These are phyloP conservation scores for Echinochloa phyllopogon DNA, from an alignment of 176 grass and related monocot genomes.

Conservation along the genomic window DNA sequence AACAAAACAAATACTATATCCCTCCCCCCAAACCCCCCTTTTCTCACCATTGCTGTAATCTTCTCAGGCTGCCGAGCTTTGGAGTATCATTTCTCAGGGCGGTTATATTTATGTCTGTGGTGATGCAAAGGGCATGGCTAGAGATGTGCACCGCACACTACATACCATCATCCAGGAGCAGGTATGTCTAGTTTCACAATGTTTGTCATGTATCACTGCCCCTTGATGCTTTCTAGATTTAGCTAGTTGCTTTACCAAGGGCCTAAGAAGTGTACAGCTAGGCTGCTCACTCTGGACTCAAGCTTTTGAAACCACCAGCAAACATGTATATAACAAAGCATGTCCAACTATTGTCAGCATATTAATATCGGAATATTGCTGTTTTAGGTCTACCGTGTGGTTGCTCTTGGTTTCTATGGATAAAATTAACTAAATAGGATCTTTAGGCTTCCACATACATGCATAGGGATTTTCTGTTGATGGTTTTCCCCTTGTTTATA, in stretches of 20 bases:
- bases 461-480: not conserved
- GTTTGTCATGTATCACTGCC: not conserved
- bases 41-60: slow-evolving; percentile 9
- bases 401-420: not conserved
- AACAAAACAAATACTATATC: not conserved
- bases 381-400: not conserved
- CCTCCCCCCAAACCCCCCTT: too few species aligned
- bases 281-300: not conserved
- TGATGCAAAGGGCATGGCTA: slow-evolving; percentile 95
- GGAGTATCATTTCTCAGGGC: slow-evolving; percentile 80
- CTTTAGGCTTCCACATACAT: not conserved
- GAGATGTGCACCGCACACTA: slow-evolving; percentile 83
- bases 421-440: not conserved
- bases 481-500: not conserved
- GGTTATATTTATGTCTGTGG: slow-evolving; percentile 95
- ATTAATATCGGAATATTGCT: not conserved
- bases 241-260: not conserved
- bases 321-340: not conserved
- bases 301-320: slow-evolving; percentile 8
- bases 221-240: slow-evolving; percentile 3
- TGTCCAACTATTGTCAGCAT: not conserved
- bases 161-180: slow-evolving; percentile 86
- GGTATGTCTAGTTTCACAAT: slow-evolving; percentile 43
- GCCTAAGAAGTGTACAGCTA: not conserved
- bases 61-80: slow-evolving; percentile 72